A percentile compares a stretch with the other conserved stretches of the same genome.
Conservation (phyloP, 106 monocot species). For the Phalaenopsis aphrodite region DNA sequence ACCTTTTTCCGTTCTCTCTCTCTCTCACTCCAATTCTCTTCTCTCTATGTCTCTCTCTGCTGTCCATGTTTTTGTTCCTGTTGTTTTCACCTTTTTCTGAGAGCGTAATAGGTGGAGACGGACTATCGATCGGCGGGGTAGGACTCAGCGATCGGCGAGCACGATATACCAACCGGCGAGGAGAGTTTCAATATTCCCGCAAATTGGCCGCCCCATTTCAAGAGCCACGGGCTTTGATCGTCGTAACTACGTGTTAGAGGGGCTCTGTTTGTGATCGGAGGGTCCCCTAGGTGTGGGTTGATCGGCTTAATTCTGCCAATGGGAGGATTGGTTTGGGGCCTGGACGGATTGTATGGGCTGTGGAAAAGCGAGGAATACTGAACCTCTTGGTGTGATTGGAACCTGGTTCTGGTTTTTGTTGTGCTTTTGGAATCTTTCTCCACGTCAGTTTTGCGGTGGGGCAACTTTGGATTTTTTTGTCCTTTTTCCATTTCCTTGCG, state of each 20-base stretch:
- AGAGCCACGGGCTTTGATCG: conserved; percentile 7
- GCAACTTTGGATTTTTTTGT: not conserved
- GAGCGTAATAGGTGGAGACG: not conserved
- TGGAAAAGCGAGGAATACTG: not conserved
- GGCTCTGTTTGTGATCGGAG: not conserved
- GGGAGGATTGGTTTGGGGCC: too few species aligned
- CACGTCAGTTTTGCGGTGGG: not conserved
- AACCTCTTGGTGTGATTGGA: not conserved
- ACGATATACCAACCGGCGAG: not conserved
- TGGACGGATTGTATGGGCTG: too few species aligned
- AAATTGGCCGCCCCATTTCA: not conserved
- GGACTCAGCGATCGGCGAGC: not conserved
- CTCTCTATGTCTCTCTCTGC: too few species aligned
- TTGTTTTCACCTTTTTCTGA: not conserved
- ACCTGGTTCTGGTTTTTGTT: not conserved
- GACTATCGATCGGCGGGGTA: not conserved
- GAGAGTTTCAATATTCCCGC: too few species aligned
- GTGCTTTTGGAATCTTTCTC: not conserved
- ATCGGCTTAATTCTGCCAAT: not conserved
- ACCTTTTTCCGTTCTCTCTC: too few species aligned
- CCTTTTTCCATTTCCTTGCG: too few species aligned
- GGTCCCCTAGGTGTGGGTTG: not conserved
- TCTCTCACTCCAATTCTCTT: too few species aligned
- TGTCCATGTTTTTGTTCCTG: too few species aligned
- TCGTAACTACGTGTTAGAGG: not conserved